Conservation (phyloP, 106 monocot genomes). For the Posidonia australis region DNA sequence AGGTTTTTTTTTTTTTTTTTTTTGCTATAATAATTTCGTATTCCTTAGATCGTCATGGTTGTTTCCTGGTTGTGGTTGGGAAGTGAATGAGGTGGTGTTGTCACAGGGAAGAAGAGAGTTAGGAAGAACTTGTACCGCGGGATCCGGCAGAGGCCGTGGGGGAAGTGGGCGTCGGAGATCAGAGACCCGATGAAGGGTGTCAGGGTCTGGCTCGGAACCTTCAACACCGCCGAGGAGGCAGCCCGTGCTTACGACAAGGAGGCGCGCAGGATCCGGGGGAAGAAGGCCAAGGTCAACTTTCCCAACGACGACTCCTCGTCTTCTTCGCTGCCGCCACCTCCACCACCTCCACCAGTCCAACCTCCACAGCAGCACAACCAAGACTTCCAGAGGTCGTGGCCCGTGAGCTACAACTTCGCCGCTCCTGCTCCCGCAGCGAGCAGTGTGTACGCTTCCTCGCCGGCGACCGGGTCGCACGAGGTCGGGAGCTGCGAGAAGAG, state of each 20-base stretch:
- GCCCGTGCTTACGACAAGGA: constrained; percentile 10
- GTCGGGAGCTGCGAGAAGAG: neutral
- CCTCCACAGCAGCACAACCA: neutral
- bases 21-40: neutral
- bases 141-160: constrained; percentile 1
- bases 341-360: neutral
- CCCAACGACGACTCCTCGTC: constrained; percentile 1
- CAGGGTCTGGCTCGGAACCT: constrained; percentile 5
- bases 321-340: neutral
- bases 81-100: neutral
- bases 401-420: neutral
- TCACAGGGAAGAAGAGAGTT: neutral
- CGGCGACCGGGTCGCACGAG: neutral
- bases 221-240: constrained; percentile 8
- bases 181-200: constrained; percentile 6
- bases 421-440: neutral
- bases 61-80: too few species aligned
- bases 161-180: constrained; percentile 10
- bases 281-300: constrained; percentile 9
- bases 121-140: constrained; percentile 4
- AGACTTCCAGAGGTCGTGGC: neutral
- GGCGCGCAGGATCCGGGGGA: constrained; percentile 1
- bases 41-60: neutral
- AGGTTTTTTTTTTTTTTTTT: neutral
- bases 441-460: neutral